Percentiles rank a stretch among this genome's conserved stretches.
phyloP scores from a whole-genome alignment of 495 filamentous ascomycete species.

The Aspergillus cavernicola region DNA sequence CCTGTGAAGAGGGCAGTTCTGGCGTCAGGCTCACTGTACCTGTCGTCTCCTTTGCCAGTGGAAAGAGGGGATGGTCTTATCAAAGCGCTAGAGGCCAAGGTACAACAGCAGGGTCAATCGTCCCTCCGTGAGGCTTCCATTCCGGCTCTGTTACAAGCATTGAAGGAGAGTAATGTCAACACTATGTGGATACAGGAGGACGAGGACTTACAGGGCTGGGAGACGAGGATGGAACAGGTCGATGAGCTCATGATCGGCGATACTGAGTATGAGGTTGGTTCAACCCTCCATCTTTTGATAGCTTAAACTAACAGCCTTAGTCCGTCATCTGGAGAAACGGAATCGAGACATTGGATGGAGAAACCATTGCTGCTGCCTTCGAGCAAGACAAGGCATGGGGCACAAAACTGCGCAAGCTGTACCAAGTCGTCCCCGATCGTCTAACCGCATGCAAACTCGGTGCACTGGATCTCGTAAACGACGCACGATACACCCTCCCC shows the following conservation, averaged over 20 bases:
- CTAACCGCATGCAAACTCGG: conserved; percentile 39
- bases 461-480: conserved; percentile 35
- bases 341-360: conserved; percentile 28
- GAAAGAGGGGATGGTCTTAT: conserved; percentile 30
- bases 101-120: conserved; percentile 25
- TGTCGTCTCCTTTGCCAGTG: conserved; percentile 33
- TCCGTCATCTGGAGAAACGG: conserved; percentile 43
- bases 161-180: conserved; percentile 36
- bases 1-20: conserved; percentile 35
- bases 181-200: conserved; percentile 41
- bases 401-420: conserved; percentile 32
- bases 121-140: conserved; percentile 29
- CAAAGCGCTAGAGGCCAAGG: conserved; percentile 25
- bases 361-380: conserved; percentile 31
- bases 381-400: conserved; percentile 27
- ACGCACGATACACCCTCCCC: conserved; percentile 31
- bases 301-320: conserved; percentile 12
- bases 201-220: conserved; percentile 29
- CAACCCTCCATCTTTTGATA: not conserved
- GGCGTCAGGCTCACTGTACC: conserved; percentile 35
- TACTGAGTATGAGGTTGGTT: conserved; percentile 36
- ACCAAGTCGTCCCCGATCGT: conserved; percentile 32
- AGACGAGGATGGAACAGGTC: conserved; percentile 29
- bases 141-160: conserved; percentile 23
- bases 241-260: conserved; percentile 42